phyloP scores from a whole-genome alignment of 257 asterid species.

The Solanum okadae region DNA sequence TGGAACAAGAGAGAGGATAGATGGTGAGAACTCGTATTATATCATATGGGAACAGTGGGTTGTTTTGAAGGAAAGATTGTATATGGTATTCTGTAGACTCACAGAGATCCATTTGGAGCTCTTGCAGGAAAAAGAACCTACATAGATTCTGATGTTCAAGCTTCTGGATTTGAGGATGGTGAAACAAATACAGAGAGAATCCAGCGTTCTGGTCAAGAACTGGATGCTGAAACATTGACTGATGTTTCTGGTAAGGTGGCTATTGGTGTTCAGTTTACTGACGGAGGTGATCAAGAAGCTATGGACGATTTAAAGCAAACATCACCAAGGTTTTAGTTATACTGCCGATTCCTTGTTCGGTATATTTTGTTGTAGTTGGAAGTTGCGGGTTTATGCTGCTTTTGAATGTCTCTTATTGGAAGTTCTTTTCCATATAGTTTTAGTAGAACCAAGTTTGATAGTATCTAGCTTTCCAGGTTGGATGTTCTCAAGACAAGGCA shows the following conservation, averaged over 20 bases:
- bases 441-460: conserved; percentile 18
- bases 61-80: conserved; percentile 10
- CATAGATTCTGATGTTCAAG: conserved; percentile 17
- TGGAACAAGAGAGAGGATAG: conserved; percentile 20
- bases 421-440: conserved; percentile 4
- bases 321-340: conserved; percentile 44
- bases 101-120: conserved; percentile 22
- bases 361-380: conserved; percentile 3
- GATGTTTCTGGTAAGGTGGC: conserved; percentile 26
- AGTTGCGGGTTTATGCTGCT: not conserved
- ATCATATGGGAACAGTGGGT: conserved; percentile 1
- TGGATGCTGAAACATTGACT: conserved; percentile 12
- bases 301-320: conserved; percentile 16
- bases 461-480: conserved; percentile 51
- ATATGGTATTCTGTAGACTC: not conserved
- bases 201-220: conserved; percentile 22
- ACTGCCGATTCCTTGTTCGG: conserved; percentile 3
- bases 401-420: not conserved
- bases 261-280: conserved; percentile 6
- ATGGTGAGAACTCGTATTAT: conserved; percentile 37
- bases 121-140: conserved; percentile 52
- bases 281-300: conserved; percentile 22
- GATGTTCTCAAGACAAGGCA: conserved; percentile 33
- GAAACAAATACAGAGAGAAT: conserved; percentile 18
- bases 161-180: conserved; percentile 16